Conservation (phyloP, 1,284 basidiomycete genomes). For the Tremellales sp. region DNA sequence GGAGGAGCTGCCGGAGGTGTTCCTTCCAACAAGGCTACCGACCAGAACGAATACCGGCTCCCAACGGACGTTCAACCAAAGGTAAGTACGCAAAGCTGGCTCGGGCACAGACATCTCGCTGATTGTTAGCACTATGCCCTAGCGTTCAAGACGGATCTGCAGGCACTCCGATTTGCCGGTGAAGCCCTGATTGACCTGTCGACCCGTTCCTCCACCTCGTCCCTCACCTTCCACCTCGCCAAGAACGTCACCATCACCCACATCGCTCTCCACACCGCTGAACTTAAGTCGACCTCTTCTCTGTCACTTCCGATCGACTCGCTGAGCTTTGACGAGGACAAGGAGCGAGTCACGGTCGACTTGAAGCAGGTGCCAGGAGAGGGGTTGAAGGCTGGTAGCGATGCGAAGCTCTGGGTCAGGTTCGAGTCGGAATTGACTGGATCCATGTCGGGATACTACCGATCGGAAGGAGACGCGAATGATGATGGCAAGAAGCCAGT, state of each 20-base stretch:
- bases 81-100: slow-evolving; percentile 14
- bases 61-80: slow-evolving; percentile 59
- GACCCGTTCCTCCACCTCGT: slow-evolving; percentile 60
- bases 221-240: slow-evolving; percentile 68
- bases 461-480: slow-evolving; percentile 50
- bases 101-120: background rate
- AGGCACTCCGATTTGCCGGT: slow-evolving; percentile 65
- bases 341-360: slow-evolving; percentile 62
- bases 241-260: slow-evolving; percentile 63
- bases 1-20: background rate
- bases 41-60: slow-evolving; percentile 59
- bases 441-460: slow-evolving; percentile 57
- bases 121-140: slow-evolving; percentile 66
- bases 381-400: slow-evolving; percentile 60
- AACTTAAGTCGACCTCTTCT: slow-evolving; percentile 57
- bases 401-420: slow-evolving; percentile 52
- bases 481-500: slow-evolving; percentile 50
- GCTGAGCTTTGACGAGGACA: slow-evolving; percentile 56
- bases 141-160: slow-evolving; percentile 76
- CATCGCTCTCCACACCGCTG: slow-evolving; percentile 61
- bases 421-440: slow-evolving; percentile 60
- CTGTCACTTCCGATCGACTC: slow-evolving; percentile 48
- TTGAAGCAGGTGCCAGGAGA: slow-evolving; percentile 63
- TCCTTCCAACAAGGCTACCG: background rate
- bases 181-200: slow-evolving; percentile 74